Evolutionary conservation across 176 grass and related monocot species (phyloP), one percentile per base, ranked within the genome.

Genomic region (Aegilops speltoides): DNA sequence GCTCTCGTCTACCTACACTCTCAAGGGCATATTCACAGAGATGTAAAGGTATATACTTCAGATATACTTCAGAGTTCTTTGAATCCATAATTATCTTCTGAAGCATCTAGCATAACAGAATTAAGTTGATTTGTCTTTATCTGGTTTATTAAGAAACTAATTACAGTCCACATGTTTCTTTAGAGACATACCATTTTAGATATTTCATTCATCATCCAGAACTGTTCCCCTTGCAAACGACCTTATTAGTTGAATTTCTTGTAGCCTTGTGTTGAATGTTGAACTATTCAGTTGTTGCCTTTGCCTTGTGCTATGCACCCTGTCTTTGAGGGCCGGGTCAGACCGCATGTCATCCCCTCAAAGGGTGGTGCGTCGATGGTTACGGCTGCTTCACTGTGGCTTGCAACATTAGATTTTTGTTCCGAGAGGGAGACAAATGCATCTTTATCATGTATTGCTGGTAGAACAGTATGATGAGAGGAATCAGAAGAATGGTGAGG

Each of bases 21-120:
- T 81, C 85, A 99, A 82, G 97, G 97, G 29, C 94, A 91, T 86
- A 96, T 99, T 88, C 97, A 99, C 62, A 92, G 97, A 91, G 97
- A 99, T 93, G 90, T 99, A 25, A 99, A 99, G 97, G 97, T 99
- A 79, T 76, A 72, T 59, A 61, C 66, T 56, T 61, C 1, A 4
- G 57, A 79, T 76, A 72, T 59, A 61, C 66, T 56, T 61, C 1
- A 4, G 57, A 48, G 29, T 65, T 37, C 14, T 86, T 85, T 26
- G 50, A 54, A 45, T 84, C 29, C 40, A 8, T 76, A 52, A 14
- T 29, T 75, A 48, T 29, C 41, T 48, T 48, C 25, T 48, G 72
- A 75, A 61, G n/a, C 78, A 79, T 76, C 36, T 83, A 29, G 33
- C 48, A 79, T 48, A 17, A 14, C 34, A 46, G 15, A 74, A 83